Conservation (phyloP, 2,329 filamentous ascomycete species). For the Ascochyta clinopodiicola region DNA sequence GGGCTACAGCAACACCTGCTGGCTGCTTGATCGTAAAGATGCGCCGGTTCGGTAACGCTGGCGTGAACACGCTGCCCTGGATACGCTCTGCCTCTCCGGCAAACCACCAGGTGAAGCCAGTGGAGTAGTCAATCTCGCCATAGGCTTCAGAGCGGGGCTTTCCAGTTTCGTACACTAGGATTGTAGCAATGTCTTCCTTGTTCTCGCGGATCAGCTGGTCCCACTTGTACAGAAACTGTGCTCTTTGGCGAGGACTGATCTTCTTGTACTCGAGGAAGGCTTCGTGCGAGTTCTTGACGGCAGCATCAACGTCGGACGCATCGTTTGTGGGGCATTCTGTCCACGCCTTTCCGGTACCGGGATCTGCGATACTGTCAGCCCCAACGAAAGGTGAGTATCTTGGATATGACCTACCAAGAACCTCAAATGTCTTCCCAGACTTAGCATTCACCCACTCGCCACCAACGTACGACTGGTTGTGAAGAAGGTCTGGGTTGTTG, state of each 20-base stretch:
- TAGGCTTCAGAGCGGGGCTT: constrained; percentile 60
- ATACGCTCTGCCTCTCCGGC: constrained; percentile 67
- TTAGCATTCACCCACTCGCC: constrained; percentile 64
- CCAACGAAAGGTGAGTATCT: too few species aligned
- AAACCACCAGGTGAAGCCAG: constrained; percentile 64
- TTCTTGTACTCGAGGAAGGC: constrained; percentile 68
- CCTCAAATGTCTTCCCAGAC: constrained; percentile 64
- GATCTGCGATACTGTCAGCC: constrained; percentile 50
- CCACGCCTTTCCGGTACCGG: constrained; percentile 58
- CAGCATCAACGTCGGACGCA: constrained; percentile 65
- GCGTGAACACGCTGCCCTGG: constrained; percentile 66
- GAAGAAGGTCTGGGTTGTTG: constrained; percentile 62
- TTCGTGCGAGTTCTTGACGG: constrained; percentile 65
- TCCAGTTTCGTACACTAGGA: constrained; percentile 66
- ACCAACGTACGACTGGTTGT: constrained; percentile 60
- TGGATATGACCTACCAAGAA: constrained; percentile 53
- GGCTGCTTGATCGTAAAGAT: constrained; percentile 78
- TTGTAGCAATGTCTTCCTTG: constrained; percentile 66
- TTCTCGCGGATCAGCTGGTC: constrained; percentile 68
- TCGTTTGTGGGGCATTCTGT: constrained; percentile 56
- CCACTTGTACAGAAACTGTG: constrained; percentile 70
- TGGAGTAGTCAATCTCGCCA: constrained; percentile 61
- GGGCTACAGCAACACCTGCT: constrained; percentile 70
- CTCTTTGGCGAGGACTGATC: constrained; percentile 65
- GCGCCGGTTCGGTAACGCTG: constrained; percentile 67